Evolutionary conservation across 768 basidiomycete species (phyloP), one percentile per base, ranked within the genome.

Genomic region (Pleurotus eryngii): DNA sequence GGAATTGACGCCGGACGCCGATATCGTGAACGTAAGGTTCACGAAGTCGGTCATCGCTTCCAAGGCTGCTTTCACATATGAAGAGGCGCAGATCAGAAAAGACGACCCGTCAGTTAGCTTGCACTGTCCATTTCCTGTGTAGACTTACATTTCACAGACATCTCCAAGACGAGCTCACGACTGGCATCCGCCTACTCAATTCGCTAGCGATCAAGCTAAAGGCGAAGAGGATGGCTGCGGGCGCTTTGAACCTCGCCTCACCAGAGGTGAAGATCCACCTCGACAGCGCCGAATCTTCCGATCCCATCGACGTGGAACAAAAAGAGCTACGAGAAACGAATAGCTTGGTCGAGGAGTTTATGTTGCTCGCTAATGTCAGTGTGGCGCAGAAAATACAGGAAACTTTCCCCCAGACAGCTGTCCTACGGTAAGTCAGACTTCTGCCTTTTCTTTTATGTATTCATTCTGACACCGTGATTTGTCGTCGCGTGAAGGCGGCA

Each of bases 201-300:
- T 67, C 77, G 0, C 80, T 99, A 5, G 95, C 96, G 0, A 81
- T 82, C 68, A 91, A 95, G 64, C 79, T 99, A 55, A 92, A 85
- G 67, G 89, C 83, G 4, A 82, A 80, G 26, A 82, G 97, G 15
- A 98, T 98, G 92, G 85, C 81, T 15, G 95, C 94, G 0, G 97
- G 97, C n/a, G 97, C 97, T 8, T 81, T 99, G 40, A 98, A 98
- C 59, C 86, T 99, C 20, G 96, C 97, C 1, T 98, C 97, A 0
- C 96, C 97, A 0, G 97, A 99, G 77, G 91, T 99, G 70, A 98
- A 95, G 70, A 98, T 99, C 60, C 87, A 98, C 63, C 78, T 98
- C 14, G 92, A 97, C 65, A 92, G 89, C 61, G 79, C 94, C 1
- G 97, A 98, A 69, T 92, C 90, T 0, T 90, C 93, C 2, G 95